Conservation (phyloP, 164 flowering plant genomes). For the Annona cherimola region DNA sequence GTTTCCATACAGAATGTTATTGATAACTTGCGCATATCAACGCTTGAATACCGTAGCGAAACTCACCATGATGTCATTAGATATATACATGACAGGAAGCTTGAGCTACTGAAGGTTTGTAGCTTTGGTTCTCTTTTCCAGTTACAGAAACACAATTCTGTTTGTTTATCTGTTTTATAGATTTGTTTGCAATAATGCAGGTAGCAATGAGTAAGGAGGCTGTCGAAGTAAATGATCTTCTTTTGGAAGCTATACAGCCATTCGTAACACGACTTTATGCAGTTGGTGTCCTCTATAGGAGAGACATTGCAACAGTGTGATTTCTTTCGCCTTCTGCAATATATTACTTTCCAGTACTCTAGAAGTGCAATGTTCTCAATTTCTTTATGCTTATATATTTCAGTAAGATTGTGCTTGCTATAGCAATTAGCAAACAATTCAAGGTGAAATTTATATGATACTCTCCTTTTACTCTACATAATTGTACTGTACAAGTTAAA, state of each 20-base stretch:
- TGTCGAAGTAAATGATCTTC: constrained; percentile 39
- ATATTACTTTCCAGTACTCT: not conserved
- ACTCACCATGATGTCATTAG: constrained; percentile 70
- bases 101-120: constrained; percentile 72
- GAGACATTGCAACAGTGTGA: constrained; percentile 65
- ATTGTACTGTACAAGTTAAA: no score
- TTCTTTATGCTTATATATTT: not conserved
- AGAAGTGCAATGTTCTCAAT: not conserved
- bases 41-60: constrained; percentile 85
- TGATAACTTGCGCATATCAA: constrained; percentile 73
- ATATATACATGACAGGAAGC: constrained; percentile 70
- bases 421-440: no score
- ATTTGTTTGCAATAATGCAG: constrained; percentile 31
- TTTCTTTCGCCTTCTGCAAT: not conserved
- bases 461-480: no score
- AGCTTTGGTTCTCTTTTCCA: not conserved
- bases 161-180: not conserved
- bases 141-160: not conserved
- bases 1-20: constrained; percentile 68
- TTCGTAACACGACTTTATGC: constrained; percentile 45
- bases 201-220: constrained; percentile 82
- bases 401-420: not conserved
- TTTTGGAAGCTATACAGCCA: constrained; percentile 58
- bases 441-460: no score
- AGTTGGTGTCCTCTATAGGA: constrained; percentile 48